Evolutionary conservation across 768 basidiomycete species (phyloP).

Genomic region (Harrya chromipes): DNA sequence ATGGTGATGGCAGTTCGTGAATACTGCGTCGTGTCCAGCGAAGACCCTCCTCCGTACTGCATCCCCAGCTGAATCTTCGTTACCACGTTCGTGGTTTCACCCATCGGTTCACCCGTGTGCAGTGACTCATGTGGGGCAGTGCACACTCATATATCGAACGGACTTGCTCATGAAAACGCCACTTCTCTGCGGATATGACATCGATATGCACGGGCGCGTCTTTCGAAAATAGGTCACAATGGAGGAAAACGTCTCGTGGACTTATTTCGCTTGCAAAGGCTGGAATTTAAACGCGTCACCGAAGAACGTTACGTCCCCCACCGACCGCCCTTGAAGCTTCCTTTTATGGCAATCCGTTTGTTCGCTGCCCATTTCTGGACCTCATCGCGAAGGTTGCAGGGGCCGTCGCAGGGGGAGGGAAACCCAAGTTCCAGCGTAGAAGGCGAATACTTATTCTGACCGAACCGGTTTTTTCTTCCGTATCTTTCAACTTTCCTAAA

Average conservation of each 20-base stretch:
- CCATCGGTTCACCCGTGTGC: slow-evolving; percentile 9
- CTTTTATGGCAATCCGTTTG: slow-evolving; percentile 36
- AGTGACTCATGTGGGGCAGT: slow-evolving; percentile 9
- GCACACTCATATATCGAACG: slow-evolving; percentile 11
- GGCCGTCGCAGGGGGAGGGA: slow-evolving; percentile 25
- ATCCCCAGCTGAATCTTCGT: slow-evolving; percentile 16
- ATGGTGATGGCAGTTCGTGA: slow-evolving; percentile 7
- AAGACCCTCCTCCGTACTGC: slow-evolving; percentile 5
- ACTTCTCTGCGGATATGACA: slow-evolving; percentile 23
- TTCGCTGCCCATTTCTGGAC: slow-evolving; percentile 33
- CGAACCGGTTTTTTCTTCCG: slow-evolving; percentile 29
- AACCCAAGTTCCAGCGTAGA: slow-evolving; percentile 34
- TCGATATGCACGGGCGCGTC: slow-evolving; percentile 9
- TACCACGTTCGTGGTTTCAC: slow-evolving; percentile 24
- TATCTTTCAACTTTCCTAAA: slow-evolving; percentile 33
- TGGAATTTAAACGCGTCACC: slow-evolving; percentile 32
- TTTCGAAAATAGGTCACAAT: slow-evolving; percentile 16
- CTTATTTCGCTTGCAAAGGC: slow-evolving; percentile 27
- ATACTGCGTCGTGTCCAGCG: slow-evolving; percentile 11
- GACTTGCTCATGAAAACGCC: slow-evolving; percentile 13
- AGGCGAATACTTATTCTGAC: slow-evolving; percentile 29
- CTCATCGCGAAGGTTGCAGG: slow-evolving; percentile 24
- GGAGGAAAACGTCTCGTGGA: slow-evolving; percentile 15
- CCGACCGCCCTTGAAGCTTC: slow-evolving; percentile 35
- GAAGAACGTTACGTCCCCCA: slow-evolving; percentile 32